Evolutionary conservation across 768 basidiomycete genomes (phyloP).

Genomic region (Boletus reticuloceps): DNA sequence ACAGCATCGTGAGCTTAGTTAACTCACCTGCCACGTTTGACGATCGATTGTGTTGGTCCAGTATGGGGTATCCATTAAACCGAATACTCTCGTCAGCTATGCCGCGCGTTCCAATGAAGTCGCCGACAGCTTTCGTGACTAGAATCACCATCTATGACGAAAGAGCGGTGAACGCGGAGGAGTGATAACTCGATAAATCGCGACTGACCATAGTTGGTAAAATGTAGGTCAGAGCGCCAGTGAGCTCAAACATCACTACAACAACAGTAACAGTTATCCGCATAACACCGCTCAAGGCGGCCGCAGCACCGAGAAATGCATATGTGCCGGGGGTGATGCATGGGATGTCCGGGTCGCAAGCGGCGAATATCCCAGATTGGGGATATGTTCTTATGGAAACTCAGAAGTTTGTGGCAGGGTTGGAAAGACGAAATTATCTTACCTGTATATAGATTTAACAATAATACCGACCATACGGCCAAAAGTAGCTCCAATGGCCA

Average conservation of each 20-base stretch:
- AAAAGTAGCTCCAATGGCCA: conserved; percentile 97
- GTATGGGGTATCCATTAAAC: conserved; percentile 95
- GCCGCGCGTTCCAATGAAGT: conserved; percentile 88
- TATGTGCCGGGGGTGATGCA: conserved; percentile 99
- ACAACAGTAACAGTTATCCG: conserved; percentile 97
- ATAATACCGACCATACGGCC: conserved; percentile 97
- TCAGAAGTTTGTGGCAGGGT: background rate
- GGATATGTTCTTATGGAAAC: conserved; percentile 63
- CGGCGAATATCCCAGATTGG: conserved; percentile 81
- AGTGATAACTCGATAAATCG: conserved; percentile 1
- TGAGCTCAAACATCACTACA: conserved; percentile 99
- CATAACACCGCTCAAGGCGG: conserved; percentile 94
- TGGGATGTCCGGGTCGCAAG: conserved; percentile 87
- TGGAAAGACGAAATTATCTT: conserved; percentile 35
- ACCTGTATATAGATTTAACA: conserved; percentile 88
- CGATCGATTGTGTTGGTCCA: conserved; percentile 93
- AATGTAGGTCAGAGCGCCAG: conserved; percentile 95
- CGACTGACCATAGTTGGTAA: conserved; percentile 89
- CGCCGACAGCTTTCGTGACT: conserved; percentile 96
- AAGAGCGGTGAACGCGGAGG: conserved; percentile 8
- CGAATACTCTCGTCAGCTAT: conserved; percentile 97
- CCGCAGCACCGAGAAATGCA: conserved; percentile 95
- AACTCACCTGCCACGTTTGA: conserved; percentile 84
- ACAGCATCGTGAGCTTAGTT: background rate
- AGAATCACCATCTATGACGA: conserved; percentile 81